Evolutionary conservation across 106 monocot species (phyloP).

Genomic region (Hemerocallis citrina): DNA sequence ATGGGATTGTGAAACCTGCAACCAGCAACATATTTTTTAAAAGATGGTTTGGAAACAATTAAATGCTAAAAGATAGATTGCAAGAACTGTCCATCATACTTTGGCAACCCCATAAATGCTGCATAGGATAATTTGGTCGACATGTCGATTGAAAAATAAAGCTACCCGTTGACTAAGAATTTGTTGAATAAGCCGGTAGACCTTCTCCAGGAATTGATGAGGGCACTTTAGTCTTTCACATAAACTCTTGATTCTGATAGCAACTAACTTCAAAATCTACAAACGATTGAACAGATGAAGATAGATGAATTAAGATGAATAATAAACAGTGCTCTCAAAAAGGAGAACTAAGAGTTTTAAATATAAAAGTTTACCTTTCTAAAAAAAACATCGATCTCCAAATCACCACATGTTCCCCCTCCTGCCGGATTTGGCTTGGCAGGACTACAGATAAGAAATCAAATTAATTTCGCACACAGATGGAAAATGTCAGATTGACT

Average conservation of each 20-base stretch:
- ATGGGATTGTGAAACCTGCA: conserved; percentile 53
- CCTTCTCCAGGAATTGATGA: conserved; percentile 55
- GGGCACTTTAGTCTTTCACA: conserved; percentile 72
- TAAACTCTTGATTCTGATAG: conserved; percentile 80
- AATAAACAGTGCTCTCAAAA: background rate
- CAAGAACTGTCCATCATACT: conserved; percentile 21
- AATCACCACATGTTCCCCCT: conserved; percentile 79
- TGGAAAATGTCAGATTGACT: background rate
- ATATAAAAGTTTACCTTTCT: conserved; percentile 48
- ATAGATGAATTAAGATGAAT: background rate
- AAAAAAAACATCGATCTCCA: conserved; percentile 64
- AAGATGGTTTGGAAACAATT: background rate
- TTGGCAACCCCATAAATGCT: conserved; percentile 93
- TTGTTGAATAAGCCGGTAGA: conserved; percentile 72
- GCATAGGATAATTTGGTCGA: conserved; percentile 92
- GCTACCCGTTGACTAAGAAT: conserved; percentile 59
- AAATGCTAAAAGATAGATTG: background rate
- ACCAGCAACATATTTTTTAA: background rate
- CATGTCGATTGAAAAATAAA: conserved; percentile 85
- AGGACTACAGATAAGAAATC: conserved; percentile 41
- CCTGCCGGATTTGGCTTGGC: conserved; percentile 67
- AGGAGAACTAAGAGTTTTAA: background rate
- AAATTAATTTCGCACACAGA: background rate
- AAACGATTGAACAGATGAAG: background rate
- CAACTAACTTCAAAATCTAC: conserved; percentile 82